Base-by-base conservation (phyloP, 129 eudicot species). In the Lonicera japonica region DNA sequence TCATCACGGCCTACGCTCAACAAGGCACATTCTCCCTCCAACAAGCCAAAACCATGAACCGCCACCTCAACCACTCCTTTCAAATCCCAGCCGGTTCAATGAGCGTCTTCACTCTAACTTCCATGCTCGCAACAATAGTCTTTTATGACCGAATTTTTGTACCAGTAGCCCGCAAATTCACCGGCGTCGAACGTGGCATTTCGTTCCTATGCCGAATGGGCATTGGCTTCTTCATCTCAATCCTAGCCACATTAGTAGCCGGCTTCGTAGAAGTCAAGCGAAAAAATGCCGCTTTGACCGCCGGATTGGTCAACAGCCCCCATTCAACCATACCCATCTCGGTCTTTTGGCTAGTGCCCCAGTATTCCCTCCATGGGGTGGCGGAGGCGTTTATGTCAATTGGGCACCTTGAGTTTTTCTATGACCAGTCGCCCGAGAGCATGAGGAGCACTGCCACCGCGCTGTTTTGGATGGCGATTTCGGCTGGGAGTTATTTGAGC, bases 361-460 rank as follows among this genome's bases (percentile, higher is more conserved):
- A 87, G 66, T 91, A 91, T 34, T 53, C 75, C 62, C 88, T 91
- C 10, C 96, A 91, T 13, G 98, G 96, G 16, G 47, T 87, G 21
- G 98, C 98, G 1, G 98, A 91, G 63, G 94, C 88, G 0, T 91
- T 91, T 65, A 91, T 81, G 95, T 87, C 96, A 4, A 80, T 92
- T 0, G 98, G 98, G 22, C 95, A 90, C 54, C 71, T 90, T 0
- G 97, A 90, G 73, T 90, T 90, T 71, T 84, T 86, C 67, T 92
- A 92, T 47, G 98, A 92, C 48, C 98, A 92, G 64, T 80, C 98
- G 7, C 98, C 97, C 0, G 98, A 92, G 69, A 92, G 98, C 68
- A 92, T 92, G 98, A 81, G 88, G 59, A 92, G 96, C 70, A 87
- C 90, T 0, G 96, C 95, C 0, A 77, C 78, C 11, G 98, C 95